A percentile compares a stretch with the other conserved stretches of the same genome.
These are phyloP conservation scores for Zalerion maritima DNA, from an alignment of 495 filamentous ascomycete genomes.

Conservation along the genomic window DNA sequence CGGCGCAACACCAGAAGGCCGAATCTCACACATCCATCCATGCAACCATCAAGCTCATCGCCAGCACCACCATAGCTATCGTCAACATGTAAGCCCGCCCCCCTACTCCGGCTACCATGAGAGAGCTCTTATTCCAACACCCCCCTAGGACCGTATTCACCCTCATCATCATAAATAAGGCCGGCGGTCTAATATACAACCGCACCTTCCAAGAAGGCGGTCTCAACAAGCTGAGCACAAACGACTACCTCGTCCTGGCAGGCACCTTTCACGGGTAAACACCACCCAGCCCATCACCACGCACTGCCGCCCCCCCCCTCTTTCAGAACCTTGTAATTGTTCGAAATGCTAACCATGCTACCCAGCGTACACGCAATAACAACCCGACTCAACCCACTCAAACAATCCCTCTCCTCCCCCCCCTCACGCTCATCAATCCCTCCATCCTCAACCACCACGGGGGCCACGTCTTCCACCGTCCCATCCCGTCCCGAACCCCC, in stretches of 20 bases:
- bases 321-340: background rate
- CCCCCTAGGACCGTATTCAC: conserved; percentile 93
- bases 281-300: conserved; percentile 1
- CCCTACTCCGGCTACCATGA: too few relatives aligned
- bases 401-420: conserved; percentile 19
- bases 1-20: too few relatives aligned
- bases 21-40: too few relatives aligned
- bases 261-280: conserved; percentile 88
- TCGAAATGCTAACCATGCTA: conserved; percentile 3
- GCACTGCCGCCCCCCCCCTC: conserved; percentile 3
- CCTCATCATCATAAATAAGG: conserved; percentile 95
- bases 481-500: conserved; percentile 38
- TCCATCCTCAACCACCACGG: conserved; percentile 17
- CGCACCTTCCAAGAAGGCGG: conserved; percentile 71
- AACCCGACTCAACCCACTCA: conserved; percentile 54
- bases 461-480: conserved; percentile 15
- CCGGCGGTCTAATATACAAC: conserved; percentile 90
- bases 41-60: too few relatives aligned
- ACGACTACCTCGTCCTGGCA: conserved; percentile 93
- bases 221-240: conserved; percentile 74
- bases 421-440: too few relatives aligned
- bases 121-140: background rate
- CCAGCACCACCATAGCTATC: background rate
- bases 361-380: conserved; percentile 80
- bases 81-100: too few relatives aligned